Evolutionary conservation across 140 eudicot genomes (phyloP).

Genomic region (Oenanthe javanica): DNA sequence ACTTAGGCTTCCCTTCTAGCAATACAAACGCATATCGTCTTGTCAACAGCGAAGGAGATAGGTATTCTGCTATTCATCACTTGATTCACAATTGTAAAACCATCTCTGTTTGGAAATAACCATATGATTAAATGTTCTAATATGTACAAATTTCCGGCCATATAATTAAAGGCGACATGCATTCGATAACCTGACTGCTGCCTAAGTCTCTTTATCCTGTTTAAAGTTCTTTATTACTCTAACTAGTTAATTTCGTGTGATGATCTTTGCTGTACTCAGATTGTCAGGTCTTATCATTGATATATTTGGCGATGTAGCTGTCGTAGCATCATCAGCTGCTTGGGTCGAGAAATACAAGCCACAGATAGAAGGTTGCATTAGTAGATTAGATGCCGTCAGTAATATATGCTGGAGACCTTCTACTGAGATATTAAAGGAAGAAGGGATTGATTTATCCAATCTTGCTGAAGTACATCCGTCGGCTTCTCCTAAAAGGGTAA

Average conservation of each 20-base stretch:
- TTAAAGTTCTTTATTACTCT: not conserved
- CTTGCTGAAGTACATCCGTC: slow-evolving; percentile 32
- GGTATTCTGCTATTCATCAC: slow-evolving; percentile 30
- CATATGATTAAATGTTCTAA: not conserved
- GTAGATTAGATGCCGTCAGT: slow-evolving; percentile 34
- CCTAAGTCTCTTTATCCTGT: not conserved
- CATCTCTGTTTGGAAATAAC: not conserved
- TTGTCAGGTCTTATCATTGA: slow-evolving; percentile 93
- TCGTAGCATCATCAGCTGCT: slow-evolving; percentile 92
- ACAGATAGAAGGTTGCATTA: slow-evolving; percentile 55
- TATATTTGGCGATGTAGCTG: slow-evolving; percentile 85
- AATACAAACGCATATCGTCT: slow-evolving; percentile 88
- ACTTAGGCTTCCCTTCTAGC: slow-evolving; percentile 70
- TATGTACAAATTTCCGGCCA: not conserved
- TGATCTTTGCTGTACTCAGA: slow-evolving; percentile 30
- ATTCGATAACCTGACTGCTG: not conserved
- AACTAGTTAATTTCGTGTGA: not conserved
- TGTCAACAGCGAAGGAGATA: slow-evolving; percentile 95
- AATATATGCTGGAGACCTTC: slow-evolving; percentile 84
- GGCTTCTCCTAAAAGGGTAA: slow-evolving; percentile 34
- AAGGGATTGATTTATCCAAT: slow-evolving; percentile 59
- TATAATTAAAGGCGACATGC: not conserved
- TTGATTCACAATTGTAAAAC: not conserved
- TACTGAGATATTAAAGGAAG: slow-evolving; percentile 80
- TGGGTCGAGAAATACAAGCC: slow-evolving; percentile 92